Conservation (phyloP, 2,329 filamentous ascomycete species). For the Neonectria ditissima region DNA sequence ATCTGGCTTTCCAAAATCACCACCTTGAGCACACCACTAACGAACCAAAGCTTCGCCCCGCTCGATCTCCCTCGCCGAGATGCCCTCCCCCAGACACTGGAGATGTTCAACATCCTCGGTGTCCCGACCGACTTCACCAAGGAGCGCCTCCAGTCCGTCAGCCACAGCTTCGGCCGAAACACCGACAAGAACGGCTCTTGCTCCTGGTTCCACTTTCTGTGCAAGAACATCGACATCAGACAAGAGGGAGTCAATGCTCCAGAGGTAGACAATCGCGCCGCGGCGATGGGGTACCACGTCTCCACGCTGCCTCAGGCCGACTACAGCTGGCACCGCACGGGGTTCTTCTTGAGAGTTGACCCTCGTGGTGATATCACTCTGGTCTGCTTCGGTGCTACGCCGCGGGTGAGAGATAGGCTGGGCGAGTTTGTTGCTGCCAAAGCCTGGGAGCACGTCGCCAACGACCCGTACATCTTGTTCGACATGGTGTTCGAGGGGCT, state of each 20-base stretch:
- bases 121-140: conserved; percentile 48
- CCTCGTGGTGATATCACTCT: conserved; percentile 34
- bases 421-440: conserved; percentile 39
- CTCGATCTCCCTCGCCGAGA: conserved; percentile 43
- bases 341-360: conserved; percentile 44
- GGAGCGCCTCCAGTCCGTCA: conserved; percentile 47
- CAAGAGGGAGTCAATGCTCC: conserved; percentile 32
- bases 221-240: conserved; percentile 47
- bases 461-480: conserved; percentile 46
- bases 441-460: conserved; percentile 40
- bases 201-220: conserved; percentile 52
- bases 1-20: background rate
- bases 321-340: conserved; percentile 44
- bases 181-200: conserved; percentile 41
- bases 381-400: conserved; percentile 44
- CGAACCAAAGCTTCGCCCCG: conserved; percentile 43
- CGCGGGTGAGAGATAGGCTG: conserved; percentile 37
- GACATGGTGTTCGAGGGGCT: conserved; percentile 46
- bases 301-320: conserved; percentile 45
- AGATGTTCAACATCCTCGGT: conserved; percentile 46
- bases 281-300: conserved; percentile 39
- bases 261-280: conserved; percentile 43
- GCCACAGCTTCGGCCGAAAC: conserved; percentile 49
- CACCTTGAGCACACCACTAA: conserved; percentile 12
- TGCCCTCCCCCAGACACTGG: conserved; percentile 38